Conservation (phyloP, 2,329 filamentous ascomycete genomes). For the Colletotrichum trifolii region DNA sequence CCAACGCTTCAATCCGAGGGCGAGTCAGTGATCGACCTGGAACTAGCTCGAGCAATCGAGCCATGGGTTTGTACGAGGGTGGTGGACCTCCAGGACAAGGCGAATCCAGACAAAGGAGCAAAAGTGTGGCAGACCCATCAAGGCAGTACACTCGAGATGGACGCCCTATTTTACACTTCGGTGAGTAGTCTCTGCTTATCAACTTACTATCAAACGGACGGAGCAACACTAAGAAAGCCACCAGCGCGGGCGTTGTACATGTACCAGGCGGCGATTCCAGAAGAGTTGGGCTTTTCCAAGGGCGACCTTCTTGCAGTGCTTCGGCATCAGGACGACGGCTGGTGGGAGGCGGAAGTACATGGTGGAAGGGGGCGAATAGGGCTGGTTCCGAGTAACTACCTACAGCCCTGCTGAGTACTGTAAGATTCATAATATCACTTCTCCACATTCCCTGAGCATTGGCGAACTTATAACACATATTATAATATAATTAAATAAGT, state of each 20-base stretch:
- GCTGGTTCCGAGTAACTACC: constrained; percentile 76
- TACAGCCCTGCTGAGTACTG: constrained; percentile 60
- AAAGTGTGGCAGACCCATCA: constrained; percentile 86
- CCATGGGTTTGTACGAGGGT: constrained; percentile 68
- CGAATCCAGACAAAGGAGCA: constrained; percentile 72
- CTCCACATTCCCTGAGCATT: too few relatives aligned
- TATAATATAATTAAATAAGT: too few relatives aligned
- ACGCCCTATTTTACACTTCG: constrained; percentile 89
- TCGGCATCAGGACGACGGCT: constrained; percentile 94
- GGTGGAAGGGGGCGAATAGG: constrained; percentile 70
- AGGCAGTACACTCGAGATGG: constrained; percentile 88
- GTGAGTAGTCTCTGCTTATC: constrained; percentile 67
- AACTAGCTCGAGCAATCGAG: constrained; percentile 56
- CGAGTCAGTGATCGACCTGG: constrained; percentile 59
- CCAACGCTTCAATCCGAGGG: constrained; percentile 68
- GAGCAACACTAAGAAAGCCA: constrained; percentile 38
- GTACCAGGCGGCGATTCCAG: constrained; percentile 93
- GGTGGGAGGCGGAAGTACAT: constrained; percentile 98
- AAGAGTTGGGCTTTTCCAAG: constrained; percentile 92
- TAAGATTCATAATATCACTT: too few relatives aligned
- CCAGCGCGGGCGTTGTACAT: constrained; percentile 92
- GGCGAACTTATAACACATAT: too few relatives aligned
- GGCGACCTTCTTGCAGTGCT: constrained; percentile 91
- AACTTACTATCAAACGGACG: too few relatives aligned
- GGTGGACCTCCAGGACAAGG: constrained; percentile 50